These are phyloP conservation scores for Penicillium crystallinum DNA, from an alignment of 495 filamentous ascomycete genomes.

Conservation along the genomic window DNA sequence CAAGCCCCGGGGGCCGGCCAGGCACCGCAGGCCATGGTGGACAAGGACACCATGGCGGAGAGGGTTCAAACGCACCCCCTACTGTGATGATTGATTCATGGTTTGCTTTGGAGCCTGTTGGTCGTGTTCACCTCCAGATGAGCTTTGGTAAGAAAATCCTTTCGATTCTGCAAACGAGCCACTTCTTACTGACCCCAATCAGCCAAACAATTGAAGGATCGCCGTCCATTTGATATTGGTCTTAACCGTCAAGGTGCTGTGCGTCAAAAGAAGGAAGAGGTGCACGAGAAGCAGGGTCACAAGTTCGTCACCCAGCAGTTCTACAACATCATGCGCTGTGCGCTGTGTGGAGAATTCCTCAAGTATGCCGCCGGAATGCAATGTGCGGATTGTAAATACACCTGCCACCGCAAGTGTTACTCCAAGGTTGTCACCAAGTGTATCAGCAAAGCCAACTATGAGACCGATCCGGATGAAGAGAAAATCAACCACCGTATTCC, in stretches of 20 bases:
- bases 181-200: conserved; percentile 29
- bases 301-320: conserved; percentile 97
- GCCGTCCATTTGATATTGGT: conserved; percentile 74
- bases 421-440: conserved; percentile 98
- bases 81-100: conserved; percentile 80
- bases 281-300: conserved; percentile 97
- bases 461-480: conserved; percentile 96
- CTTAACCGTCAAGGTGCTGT: conserved; percentile 94
- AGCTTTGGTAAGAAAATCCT: conserved; percentile 64
- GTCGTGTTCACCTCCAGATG: conserved; percentile 79
- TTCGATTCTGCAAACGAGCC: neutral
- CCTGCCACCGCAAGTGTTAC: conserved; percentile 96
- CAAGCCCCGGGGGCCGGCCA: conserved; percentile 23
- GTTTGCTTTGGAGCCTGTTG: conserved; percentile 95
- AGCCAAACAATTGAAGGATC: conserved; percentile 66
- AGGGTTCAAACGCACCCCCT: conserved; percentile 33
- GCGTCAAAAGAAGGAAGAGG: conserved; percentile 92
- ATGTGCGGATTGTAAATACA: conserved; percentile 99
- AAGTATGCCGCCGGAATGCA: conserved; percentile 99
- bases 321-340: conserved; percentile 99
- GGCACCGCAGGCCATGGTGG: conserved; percentile 13
- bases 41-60: conserved; percentile 19
- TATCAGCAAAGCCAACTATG: conserved; percentile 98
- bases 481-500: conserved; percentile 99
- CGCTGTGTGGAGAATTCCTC: conserved; percentile 94